Base-by-base conservation (phyloP, 192 early-diverging fungal genomes). In the Gigaspora rosea region DNA sequence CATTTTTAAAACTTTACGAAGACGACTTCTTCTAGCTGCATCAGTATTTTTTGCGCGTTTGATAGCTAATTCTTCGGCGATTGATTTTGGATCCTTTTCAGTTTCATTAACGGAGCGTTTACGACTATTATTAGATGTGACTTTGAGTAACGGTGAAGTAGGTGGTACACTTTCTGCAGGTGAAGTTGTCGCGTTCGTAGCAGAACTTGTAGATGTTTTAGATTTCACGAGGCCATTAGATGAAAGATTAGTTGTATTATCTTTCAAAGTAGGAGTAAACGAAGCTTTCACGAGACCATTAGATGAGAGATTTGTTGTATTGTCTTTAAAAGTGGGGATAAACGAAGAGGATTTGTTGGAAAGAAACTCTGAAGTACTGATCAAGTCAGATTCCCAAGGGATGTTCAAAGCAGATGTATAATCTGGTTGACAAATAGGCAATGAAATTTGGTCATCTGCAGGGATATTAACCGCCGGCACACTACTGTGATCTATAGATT, bases 1-100 rank as follows among this genome's bases (percentile, higher is more conserved):
- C 86, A 98, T 91, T 79, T 88, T 88, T 75, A 90, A 85, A 22
- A 94, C 85, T 86, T 97, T 97, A 81, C 93, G 90, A 77, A 91
- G 85, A 46, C 97, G 91, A 36, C 94, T 95, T 61, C 96, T 90
- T 69, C 97, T 94, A 1, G 97, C 97, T 9, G 96, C 95, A 80
- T 97, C 96, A 1, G 97, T 98, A 85, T 98, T 95, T 87, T 88
- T 88, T 72, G 85, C 85, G 35, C 90, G 84, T 76, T 91, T 91
- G 35, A 88, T 50, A 22, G 85, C 78, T 15, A 80, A 77, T 16
- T 90, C 88, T 76, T 86, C 81, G 1, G 78, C 78, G 16, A 82
- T 36, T 1, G 80, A 58, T 22, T 80, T 73, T 18, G 81, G 73
- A 22, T 75, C 76, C 36, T 78, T 77, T 5, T 78, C 78, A 35